Evolutionary conservation across 1,139 yeast genomes (phyloP), one percentile per base, ranked within the genome.

Genomic region (Taphrina deformans): DNA sequence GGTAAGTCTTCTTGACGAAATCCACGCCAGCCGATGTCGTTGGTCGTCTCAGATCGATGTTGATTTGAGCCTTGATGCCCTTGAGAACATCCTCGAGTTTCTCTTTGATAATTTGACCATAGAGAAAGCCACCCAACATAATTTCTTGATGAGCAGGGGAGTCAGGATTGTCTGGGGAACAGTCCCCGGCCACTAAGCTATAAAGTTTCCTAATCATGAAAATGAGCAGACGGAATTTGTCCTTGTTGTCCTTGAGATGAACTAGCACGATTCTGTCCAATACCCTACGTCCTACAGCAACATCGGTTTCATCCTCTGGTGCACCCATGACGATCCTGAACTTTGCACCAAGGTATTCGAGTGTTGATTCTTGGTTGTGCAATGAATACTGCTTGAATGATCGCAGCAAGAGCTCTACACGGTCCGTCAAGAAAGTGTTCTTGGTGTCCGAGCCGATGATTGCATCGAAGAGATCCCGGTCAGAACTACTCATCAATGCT

Each of bases 81-180:
- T 84, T 87, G 71, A 93, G 80, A 74, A 90, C 92, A 76, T 95
- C 99, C 70, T 93, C 99, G 70, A 93, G 86, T 75, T 93, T 93
- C 78, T 93, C 99, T 77, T 95, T 93, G 73, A 93, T 78, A 71
- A 93, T 93, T 96, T 92, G 92, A 70, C 98, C 98, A 73, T 90
- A 93, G 66, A 93, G 80, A 83, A 93, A 91, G 24, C 99, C 99
- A 69, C 99, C 99, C 66, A 93, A 82, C 70, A 93, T 79, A 35
- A 93, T 91, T 79, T 93, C 99, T 79, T 93, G 99, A 80, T 93
- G 98, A 79, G 95, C 99, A 9, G 97, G 90, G 51, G 98, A 96
- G 86, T 93, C 99, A 73, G 99, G 99, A 79, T 95, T 93, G 76
- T 93, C 99, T 26, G 97, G 95, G 67, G 93, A 81, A 78, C 98